Base-by-base conservation (phyloP, 805 yeast genomes). In the Sugiyamaella boreocaroliniensis region DNA sequence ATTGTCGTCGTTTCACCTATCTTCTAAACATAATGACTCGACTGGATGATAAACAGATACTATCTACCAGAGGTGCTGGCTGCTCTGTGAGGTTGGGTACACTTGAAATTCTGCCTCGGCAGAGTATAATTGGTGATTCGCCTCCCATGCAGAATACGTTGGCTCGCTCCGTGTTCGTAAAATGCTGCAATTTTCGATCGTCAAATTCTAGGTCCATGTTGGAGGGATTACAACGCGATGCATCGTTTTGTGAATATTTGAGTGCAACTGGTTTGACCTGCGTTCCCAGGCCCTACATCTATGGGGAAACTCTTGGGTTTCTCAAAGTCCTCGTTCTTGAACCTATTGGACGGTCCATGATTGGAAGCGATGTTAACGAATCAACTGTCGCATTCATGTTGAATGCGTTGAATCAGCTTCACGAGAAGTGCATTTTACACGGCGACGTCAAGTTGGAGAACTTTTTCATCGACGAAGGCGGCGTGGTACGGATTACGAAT, bases 211-310 rank as follows among this genome's bases (percentile, higher is more conserved):
- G 2, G 41, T 16, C 12, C 34, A 50, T 15, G 40, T 29, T 47
- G 15, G 48, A 44, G 18, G 26, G 18, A 22, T 43, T 60, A 20
- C 50, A 47, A 16, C 40, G 45, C 2, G 64, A 61, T 44, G 64
- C 65, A 11, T 55, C 59, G 1, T 48, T 63, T 46, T 56, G 60
- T 40, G 64, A 61, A 32, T 56, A 59, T 42, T 42, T 57, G 6
- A 22, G 18, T 11, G 29, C 47, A 2, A 29, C 43, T 22, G 14
- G 20, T 5, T 12, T 43, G 16, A 20, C 3, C 19, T 20, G 29
- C 32, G 58, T 58, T 0, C 65, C 67, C 1, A 41, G 45, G 41
- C 40, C 52, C 6, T 43, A 58, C 19, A 51, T 56, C 0, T 62
- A 54, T 43, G 64, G 62, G 2, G 58, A 54, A 5, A 14, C 61